Conservation (phyloP, 495 filamentous ascomycete genomes). For the Annulohypoxylon bovei region DNA sequence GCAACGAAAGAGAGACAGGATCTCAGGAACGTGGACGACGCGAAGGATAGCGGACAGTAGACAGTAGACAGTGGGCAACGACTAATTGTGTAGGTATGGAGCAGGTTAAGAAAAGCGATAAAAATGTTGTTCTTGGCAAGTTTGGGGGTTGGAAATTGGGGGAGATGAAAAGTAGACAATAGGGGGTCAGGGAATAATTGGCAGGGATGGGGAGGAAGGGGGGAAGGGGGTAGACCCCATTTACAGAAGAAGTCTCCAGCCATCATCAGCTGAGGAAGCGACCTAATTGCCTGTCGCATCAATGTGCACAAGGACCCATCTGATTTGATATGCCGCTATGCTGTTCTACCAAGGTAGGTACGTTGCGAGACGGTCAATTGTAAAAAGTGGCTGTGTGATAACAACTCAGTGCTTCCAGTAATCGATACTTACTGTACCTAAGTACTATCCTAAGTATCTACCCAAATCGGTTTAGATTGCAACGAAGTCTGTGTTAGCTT, state of each 20-base stretch:
- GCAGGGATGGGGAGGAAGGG: conserved; percentile 13
- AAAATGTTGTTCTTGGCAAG: conserved; percentile 52
- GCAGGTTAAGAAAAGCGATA: conserved; percentile 34
- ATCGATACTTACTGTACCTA: neutral
- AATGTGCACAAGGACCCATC: conserved; percentile 18
- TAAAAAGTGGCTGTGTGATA: conserved; percentile 22
- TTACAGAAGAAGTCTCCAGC: neutral
- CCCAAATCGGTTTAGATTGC: neutral
- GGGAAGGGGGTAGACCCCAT: conserved; percentile 13
- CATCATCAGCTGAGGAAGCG: conserved; percentile 33
- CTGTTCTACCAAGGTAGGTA: conserved; percentile 18
- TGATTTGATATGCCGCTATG: conserved; percentile 18
- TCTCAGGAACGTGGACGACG: conserved; percentile 33
- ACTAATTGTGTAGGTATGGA: conserved; percentile 12
- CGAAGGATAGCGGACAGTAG: conserved; percentile 5
- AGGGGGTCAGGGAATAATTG: conserved; percentile 31
- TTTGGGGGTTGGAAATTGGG: conserved; percentile 44
- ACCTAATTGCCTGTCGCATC: conserved; percentile 15
- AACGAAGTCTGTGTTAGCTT: neutral
- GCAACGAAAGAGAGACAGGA: conserved; percentile 30
- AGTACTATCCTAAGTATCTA: neutral
- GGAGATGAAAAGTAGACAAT: conserved; percentile 40
- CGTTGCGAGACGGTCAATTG: neutral
- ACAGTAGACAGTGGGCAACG: neutral
- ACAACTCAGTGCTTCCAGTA: too few species aligned